Conservation (phyloP, 2,329 filamentous ascomycete species). For the Talaromyces pinophilus region DNA sequence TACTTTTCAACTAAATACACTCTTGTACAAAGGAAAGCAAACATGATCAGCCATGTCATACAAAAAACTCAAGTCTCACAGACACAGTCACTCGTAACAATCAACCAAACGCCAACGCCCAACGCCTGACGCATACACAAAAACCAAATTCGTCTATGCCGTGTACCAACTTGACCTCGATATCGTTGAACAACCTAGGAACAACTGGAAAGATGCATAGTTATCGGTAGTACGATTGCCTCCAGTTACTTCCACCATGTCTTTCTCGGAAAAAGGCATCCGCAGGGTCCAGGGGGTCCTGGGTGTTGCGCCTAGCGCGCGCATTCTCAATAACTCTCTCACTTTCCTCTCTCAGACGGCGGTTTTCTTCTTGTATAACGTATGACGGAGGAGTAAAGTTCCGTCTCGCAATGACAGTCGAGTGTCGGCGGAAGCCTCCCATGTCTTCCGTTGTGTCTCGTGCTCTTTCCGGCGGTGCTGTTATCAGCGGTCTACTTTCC, state of each 20-base stretch:
- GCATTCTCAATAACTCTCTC: conserved; percentile 27
- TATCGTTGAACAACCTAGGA: neutral
- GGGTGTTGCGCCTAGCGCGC: conserved; percentile 23
- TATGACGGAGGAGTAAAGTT: conserved; percentile 23
- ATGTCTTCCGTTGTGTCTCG: neutral
- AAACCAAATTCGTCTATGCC: neutral
- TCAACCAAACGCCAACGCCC: neutral
- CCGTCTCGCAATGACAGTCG: conserved; percentile 7
- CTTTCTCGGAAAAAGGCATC: neutral
- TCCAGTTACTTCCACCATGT: neutral
- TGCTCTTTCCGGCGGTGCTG: neutral
- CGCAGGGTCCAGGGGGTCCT: conserved; percentile 17
- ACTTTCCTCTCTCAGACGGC: conserved; percentile 27
- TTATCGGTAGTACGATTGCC: conserved; percentile 9
- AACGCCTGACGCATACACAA: neutral
- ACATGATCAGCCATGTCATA: neutral
- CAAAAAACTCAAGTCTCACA: neutral
- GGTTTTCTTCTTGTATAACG: conserved; percentile 33
- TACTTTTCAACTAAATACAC: neutral
- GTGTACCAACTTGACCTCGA: neutral
- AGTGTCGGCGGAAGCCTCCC: conserved; percentile 9
- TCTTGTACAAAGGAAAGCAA: conserved; percentile 4
- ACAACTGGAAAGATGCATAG: neutral
- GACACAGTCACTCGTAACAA: neutral
- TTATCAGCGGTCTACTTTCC: neutral